Conservation (phyloP, 2,329 filamentous ascomycete genomes). For the Ceratocystiopsis minuta region DNA sequence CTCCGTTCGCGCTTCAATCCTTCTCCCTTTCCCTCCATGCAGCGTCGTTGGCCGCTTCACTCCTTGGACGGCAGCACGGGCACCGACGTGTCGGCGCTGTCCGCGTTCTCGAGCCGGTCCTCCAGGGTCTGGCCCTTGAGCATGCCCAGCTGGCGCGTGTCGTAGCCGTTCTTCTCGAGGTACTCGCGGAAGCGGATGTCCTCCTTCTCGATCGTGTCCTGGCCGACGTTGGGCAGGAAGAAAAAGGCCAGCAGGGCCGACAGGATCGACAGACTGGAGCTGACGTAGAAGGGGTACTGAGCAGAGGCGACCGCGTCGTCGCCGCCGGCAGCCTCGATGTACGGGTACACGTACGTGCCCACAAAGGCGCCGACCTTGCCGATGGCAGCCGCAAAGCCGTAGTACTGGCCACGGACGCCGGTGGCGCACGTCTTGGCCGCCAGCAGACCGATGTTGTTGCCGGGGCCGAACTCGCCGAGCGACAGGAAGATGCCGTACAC, state of each 20-base stretch:
- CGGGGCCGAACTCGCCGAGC: constrained; percentile 66
- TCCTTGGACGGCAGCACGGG: no score
- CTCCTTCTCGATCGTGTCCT: constrained; percentile 70
- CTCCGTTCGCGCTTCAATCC: no score
- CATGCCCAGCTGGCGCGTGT: constrained; percentile 38
- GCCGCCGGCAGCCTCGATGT: constrained; percentile 45
- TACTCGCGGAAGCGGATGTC: constrained; percentile 60
- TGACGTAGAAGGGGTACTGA: constrained; percentile 85
- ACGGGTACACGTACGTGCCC: constrained; percentile 65
- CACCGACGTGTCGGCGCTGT: no score
- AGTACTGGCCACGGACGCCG: constrained; percentile 64
- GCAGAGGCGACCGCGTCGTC: constrained; percentile 37
- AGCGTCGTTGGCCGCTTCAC: no score
- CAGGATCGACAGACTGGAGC: constrained; percentile 57
- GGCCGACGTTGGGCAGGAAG: constrained; percentile 57
- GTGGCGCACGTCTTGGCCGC: constrained; percentile 81
- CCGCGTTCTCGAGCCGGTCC: constrained; percentile 2
- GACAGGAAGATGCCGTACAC: constrained; percentile 65
- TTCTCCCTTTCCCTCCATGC: no score
- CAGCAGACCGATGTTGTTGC: constrained; percentile 78
- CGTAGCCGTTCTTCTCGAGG: constrained; percentile 57
- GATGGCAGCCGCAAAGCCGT: constrained; percentile 51
- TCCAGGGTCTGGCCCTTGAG: constrained; percentile 18
- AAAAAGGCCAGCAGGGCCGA: constrained; percentile 48
- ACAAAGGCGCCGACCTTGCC: constrained; percentile 74